These are phyloP conservation scores for Salix caprea DNA, from an alignment of 345 rosid species.

Conservation along the genomic window DNA sequence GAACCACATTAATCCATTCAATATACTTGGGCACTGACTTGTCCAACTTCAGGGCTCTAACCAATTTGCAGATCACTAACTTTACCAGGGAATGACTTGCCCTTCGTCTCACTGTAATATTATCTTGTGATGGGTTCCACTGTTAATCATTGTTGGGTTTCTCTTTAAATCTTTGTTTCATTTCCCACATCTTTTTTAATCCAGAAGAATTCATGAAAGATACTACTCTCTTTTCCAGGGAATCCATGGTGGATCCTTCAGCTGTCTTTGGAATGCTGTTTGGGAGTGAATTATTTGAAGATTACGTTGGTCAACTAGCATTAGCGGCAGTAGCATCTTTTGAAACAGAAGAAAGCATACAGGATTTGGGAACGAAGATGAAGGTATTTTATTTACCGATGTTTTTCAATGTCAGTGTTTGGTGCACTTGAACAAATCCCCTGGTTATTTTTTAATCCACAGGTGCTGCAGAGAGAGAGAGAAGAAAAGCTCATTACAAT, in stretches of 20 bases:
- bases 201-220: background rate
- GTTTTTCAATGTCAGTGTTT: background rate
- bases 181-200: background rate
- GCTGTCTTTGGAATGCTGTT: slow-evolving; percentile 91
- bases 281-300: slow-evolving; percentile 88
- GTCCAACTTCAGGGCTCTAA: background rate
- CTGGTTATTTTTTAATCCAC: slow-evolving; percentile 8
- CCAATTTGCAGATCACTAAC: background rate
- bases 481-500: slow-evolving; percentile 55
- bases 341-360: slow-evolving; percentile 50
- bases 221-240: slow-evolving; percentile 40
- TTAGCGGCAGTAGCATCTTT: slow-evolving; percentile 55
- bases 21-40: background rate
- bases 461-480: slow-evolving; percentile 77
- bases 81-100: background rate
- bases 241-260: slow-evolving; percentile 81
- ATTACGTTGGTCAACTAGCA: slow-evolving; percentile 84
- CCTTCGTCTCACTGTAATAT: background rate
- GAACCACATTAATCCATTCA: background rate
- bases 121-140: background rate
- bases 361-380: slow-evolving; percentile 55
- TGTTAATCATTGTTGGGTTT: too few species aligned
- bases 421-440: background rate
- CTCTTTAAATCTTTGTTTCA: background rate
- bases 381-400: slow-evolving; percentile 32